Base-by-base conservation (phyloP, 2,329 filamentous ascomycete species). In the Venturia pyrina region DNA sequence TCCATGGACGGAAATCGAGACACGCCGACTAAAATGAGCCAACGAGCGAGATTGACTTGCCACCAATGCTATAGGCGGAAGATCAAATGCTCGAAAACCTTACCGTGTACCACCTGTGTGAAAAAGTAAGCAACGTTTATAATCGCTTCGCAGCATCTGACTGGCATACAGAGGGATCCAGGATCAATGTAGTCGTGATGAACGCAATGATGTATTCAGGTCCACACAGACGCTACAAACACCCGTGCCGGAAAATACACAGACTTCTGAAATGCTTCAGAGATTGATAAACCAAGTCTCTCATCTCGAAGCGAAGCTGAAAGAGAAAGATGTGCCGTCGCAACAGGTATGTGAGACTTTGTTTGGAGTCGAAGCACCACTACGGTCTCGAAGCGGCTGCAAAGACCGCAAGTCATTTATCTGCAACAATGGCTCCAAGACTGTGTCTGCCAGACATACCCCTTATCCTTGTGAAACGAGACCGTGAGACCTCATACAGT, bases 91-190 rank as follows among this genome's bases (percentile, higher is more conserved):
- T 75, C 78, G 65, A 79, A 78, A 68, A 71, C 72, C 3, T 70
- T 79, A 3, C 77, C 77, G 40, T 79, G 77, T 69, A 71, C 71
- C 56, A 78, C 77, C 65, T 80, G 78, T 65, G 71, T 71, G 32
- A 75, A 71, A 68, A 73, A 73, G 72, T 72, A 69, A 67, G 61
- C 37, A 24, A 21, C 56, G 3, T 17, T 43, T 3, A 17, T 41
- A 37, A 11, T 19, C n/a, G 1, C 17, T 1, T 17, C 17, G 41
- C n/a, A 53, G 17, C 21, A 17, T n/a, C 61, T 66, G 40, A 68
- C 37, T 21, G 5, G 21, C 15, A 21, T 21, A 11, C 17, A 70
- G 69, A 61, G 70, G 70, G 13, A 68, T 68, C 57, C 66, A 65
- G 24, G 65, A 68, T 57, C 66, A 64, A 41, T 71, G 70, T 63